Evolutionary conservation across 805 yeast species (phyloP).

Genomic region (Suhomyces kilbournensis): DNA sequence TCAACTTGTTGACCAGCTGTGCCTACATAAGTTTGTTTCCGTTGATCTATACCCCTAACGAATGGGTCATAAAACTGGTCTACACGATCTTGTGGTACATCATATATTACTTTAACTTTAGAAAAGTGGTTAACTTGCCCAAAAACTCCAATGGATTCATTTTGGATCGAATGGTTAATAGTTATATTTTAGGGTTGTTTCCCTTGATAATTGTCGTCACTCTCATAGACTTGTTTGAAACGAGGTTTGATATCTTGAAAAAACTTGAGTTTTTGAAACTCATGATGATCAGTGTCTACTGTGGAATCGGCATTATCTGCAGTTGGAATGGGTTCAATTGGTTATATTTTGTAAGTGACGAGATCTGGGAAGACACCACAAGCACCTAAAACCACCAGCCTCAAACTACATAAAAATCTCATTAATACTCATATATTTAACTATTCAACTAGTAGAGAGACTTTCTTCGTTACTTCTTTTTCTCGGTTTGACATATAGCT

Average conservation of each 20-base stretch:
- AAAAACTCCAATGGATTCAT: constrained; percentile 30
- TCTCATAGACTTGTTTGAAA: constrained; percentile 53
- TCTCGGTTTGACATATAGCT: not conserved
- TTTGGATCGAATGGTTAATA: constrained; percentile 64
- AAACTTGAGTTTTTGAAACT: constrained; percentile 71
- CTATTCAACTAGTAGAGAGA: not conserved
- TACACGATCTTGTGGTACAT: constrained; percentile 86
- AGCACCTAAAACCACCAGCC: not conserved
- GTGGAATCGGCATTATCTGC: constrained; percentile 78
- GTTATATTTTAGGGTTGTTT: constrained; percentile 64
- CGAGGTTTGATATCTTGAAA: constrained; percentile 50
- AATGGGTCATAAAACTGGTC: constrained; percentile 69
- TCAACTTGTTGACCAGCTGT: constrained; percentile 66
- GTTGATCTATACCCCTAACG: constrained; percentile 72
- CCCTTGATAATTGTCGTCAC: constrained; percentile 53
- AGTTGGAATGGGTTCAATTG: constrained; percentile 89
- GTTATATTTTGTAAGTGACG: constrained; percentile 82
- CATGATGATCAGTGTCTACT: constrained; percentile 82
- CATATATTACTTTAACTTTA: constrained; percentile 67
- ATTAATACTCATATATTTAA: not conserved
- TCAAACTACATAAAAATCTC: not conserved
- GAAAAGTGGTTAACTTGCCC: constrained; percentile 65
- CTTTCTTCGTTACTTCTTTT: no score
- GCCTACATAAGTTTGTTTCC: constrained; percentile 91
- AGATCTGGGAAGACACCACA: constrained; percentile 48